A percentile compares a stretch with the other conserved stretches of the same genome.
Conservation (phyloP, 352 stramenopile genomes). For the Blastocystis hominis region DNA sequence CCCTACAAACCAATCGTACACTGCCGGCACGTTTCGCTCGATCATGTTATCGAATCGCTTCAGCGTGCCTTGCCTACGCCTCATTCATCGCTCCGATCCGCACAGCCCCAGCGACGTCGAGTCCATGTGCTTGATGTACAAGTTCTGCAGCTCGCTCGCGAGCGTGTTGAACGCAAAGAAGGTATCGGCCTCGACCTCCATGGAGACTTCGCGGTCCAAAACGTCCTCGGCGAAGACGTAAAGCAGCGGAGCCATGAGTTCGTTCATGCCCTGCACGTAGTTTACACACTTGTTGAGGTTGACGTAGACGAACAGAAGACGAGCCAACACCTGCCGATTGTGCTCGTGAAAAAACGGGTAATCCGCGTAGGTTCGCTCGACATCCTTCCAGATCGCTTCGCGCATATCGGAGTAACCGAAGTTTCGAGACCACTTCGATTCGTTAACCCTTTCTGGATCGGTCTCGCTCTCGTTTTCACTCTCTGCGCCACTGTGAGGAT, state of each 20-base stretch:
- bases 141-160: constrained; percentile 69
- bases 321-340: constrained; percentile 66
- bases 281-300: constrained; percentile 72
- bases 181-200: constrained; percentile 66
- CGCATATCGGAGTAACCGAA: constrained; percentile 62
- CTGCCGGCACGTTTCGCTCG: neutral
- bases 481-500: neutral
- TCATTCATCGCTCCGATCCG: neutral
- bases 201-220: neutral
- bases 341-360: constrained; percentile 70
- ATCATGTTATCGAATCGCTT: neutral
- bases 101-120: constrained; percentile 29
- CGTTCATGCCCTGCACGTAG: constrained; percentile 82
- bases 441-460: neutral
- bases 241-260: constrained; percentile 71
- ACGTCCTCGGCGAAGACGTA: constrained; percentile 67
- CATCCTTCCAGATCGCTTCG: constrained; percentile 73
- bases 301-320: constrained; percentile 72
- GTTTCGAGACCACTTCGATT: constrained; percentile 39
- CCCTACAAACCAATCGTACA: neutral
- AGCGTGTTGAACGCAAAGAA: constrained; percentile 71
- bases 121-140: constrained; percentile 65
- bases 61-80: neutral
- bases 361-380: constrained; percentile 69
- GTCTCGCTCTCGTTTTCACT: neutral